Evolutionary conservation across 805 yeast genomes (phyloP), one percentile per base, ranked within the genome.

Genomic region (Lipomyces anomalus): DNA sequence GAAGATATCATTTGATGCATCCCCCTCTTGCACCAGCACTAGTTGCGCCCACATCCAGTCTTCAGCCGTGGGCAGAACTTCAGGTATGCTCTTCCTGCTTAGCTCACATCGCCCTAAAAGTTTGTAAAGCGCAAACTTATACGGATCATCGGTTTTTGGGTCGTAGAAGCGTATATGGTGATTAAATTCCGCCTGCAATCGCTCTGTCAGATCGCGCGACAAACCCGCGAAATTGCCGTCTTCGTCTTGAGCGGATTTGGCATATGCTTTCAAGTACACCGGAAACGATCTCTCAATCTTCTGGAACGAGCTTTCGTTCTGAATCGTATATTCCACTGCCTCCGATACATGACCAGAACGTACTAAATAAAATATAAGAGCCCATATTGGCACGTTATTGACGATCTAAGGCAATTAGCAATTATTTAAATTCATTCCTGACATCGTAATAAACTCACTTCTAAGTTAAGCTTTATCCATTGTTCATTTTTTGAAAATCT

Each of bases 21-120:
- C 24, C 33, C 40, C 33, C 38, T 48, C 59, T 28, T 44, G 58
- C 13, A 84, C 78, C 23, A 90, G 71, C 65, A 79, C 74, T 46
- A 92, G 72, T 65, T 92, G 97, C 61, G 84, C 78, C 98, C 98
- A 90, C 40, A 90, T 64, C 97, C 97, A 90, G 67, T 90, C 97
- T 64, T 90, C 97, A 39, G 89, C 77, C 47, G 94, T 84, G 30
- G 79, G 66, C 32, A 83, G 75, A 24, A 90, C 79, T 63, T 30
- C 94, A 79, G 57, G 89, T 67, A 52, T 76, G 68, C 64, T 79
- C 79, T 64, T 80, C 72, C 39, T 83, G 70, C 60, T 82, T 61
- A 67, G 80, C 81, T 74, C 78, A 64, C 96, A 87, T 63, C 92
- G 82, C n/a, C 97, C 97, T 47, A 90, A 75, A 22, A 92, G 74